A percentile compares a stretch with the other conserved stretches of the same genome.
Conservation (phyloP, 352 stramenopile genomes). For the Globisporangium cystogenes region DNA sequence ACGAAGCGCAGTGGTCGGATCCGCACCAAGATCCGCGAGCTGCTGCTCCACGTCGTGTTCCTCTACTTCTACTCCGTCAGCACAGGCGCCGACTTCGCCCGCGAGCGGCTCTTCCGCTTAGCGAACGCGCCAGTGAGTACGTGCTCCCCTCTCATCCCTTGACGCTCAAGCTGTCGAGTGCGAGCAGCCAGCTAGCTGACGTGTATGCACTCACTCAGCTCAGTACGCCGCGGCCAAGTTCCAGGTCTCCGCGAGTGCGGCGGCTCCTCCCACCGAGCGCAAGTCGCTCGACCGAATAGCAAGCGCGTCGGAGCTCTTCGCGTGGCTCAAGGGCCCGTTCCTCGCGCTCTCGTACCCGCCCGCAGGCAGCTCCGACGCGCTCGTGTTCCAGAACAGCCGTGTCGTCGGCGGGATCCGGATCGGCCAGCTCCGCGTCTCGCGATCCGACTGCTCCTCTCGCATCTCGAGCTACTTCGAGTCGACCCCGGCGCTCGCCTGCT, state of each 20-base stretch:
- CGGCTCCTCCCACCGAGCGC: no score
- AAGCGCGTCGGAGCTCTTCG: slow-evolving; percentile 17
- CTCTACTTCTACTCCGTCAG: slow-evolving; percentile 34
- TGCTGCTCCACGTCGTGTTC: slow-evolving; percentile 41
- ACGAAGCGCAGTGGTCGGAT: slow-evolving; percentile 26
- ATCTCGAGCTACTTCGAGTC: slow-evolving; percentile 21
- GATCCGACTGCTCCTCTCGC: slow-evolving; percentile 27
- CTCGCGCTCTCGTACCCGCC: slow-evolving; percentile 16
- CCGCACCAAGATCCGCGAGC: slow-evolving; percentile 38
- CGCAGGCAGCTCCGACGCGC: background rate
- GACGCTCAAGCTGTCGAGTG: background rate
- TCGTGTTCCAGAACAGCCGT: slow-evolving; percentile 18
- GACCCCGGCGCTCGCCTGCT: slow-evolving; percentile 14
- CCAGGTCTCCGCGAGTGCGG: background rate
- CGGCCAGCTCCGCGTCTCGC: slow-evolving; percentile 34
- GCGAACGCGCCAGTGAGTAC: slow-evolving; percentile 22
- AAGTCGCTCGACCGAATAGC: slow-evolving; percentile 19
- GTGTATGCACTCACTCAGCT: slow-evolving; percentile 1
- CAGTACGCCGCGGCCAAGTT: slow-evolving; percentile 15
- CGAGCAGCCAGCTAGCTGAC: background rate
- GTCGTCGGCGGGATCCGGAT: slow-evolving; percentile 42
- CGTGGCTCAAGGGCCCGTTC: slow-evolving; percentile 29
- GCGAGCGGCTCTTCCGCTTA: slow-evolving; percentile 34
- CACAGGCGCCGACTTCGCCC: slow-evolving; percentile 17
- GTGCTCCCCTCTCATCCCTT: background rate